Evolutionary conservation across 2,329 filamentous ascomycete species (phyloP).

Genomic region (Aspergillus piperis): DNA sequence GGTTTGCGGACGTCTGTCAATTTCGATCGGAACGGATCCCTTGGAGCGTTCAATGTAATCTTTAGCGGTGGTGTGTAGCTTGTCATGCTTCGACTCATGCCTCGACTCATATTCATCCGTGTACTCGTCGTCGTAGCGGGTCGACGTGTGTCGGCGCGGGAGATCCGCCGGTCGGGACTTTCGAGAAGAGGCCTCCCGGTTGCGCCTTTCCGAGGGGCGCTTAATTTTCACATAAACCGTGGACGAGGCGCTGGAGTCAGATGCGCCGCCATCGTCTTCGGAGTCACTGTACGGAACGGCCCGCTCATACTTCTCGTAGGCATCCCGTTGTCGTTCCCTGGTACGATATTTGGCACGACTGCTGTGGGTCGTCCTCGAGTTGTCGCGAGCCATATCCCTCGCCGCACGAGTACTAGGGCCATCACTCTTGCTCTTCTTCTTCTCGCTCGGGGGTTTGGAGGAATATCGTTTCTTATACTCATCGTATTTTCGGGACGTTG

Average conservation of each 20-base stretch:
- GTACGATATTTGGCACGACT: conserved; percentile 44
- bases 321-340: conserved; percentile 46
- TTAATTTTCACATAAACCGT: conserved; percentile 23
- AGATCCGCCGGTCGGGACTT: conserved; percentile 25
- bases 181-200: conserved; percentile 26
- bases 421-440: conserved; percentile 37
- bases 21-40: conserved; percentile 22
- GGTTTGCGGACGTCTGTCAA: conserved; percentile 28
- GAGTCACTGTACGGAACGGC: conserved; percentile 31
- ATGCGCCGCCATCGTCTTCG: conserved; percentile 34
- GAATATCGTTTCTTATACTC: conserved; percentile 39
- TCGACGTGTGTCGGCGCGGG: conserved; percentile 23
- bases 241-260: conserved; percentile 33
- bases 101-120: conserved; percentile 34
- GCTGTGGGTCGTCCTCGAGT: conserved; percentile 32
- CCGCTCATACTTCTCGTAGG: conserved; percentile 42
- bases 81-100: conserved; percentile 39
- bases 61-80: conserved; percentile 32
- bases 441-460: conserved; percentile 39
- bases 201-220: conserved; percentile 25
- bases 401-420: conserved; percentile 30
- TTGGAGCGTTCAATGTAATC: conserved; percentile 44
- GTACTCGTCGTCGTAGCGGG: conserved; percentile 29
- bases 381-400: conserved; percentile 38
- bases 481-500: conserved; percentile 43